Base-by-base conservation (phyloP, 306 rosid genomes). In the Pyrus communis region DNA sequence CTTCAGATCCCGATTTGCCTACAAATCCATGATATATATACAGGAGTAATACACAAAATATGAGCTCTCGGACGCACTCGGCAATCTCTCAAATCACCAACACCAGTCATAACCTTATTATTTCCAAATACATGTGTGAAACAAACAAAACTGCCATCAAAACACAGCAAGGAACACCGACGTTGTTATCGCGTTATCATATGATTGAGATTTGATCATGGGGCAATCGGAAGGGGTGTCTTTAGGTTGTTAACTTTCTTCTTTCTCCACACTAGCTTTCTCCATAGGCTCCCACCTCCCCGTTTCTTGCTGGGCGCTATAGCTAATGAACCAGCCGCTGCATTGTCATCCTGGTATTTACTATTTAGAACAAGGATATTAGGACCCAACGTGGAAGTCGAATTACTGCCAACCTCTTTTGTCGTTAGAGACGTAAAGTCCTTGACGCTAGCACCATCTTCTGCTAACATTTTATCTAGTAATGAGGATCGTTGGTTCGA, bases 381-480 rank as follows among this genome's bases (percentile, higher is more conserved):
- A 12, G 85, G 72, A 58, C 76, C 54, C 33, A 57, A 71, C 35
- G 67, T 68, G 65, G 82, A 58, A 59, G 85, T 75, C 43, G 76
- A 82, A 73, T 82, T 78, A 45, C 62, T 57, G 51, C 80, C 84
- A 2, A 75, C 84, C 58, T 79, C 88, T 83, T 79, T 82, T 43
- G 78, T 72, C 43, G 64, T 82, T 3, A 76, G 38, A 69, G 73
- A 69, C 31, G 49, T 78, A 28, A 35, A 59, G 70, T 14, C 67
- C 59, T 80, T 81, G 22, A 79, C 61, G 58, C 62, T 68, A 33
- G 81, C 67, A 67, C 77, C 83, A 74, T 91, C 96, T 68, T 94
- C 98, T 22, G 93, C 96, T 25, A 87, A 76, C 91, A 90, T 94
- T 58, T 80, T 91, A 86, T 91, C 93, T 18, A 89, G 85, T 59